These are phyloP conservation scores for Cladobotryum mycophilum DNA, from an alignment of 2,329 filamentous ascomycete genomes.

Conservation along the genomic window DNA sequence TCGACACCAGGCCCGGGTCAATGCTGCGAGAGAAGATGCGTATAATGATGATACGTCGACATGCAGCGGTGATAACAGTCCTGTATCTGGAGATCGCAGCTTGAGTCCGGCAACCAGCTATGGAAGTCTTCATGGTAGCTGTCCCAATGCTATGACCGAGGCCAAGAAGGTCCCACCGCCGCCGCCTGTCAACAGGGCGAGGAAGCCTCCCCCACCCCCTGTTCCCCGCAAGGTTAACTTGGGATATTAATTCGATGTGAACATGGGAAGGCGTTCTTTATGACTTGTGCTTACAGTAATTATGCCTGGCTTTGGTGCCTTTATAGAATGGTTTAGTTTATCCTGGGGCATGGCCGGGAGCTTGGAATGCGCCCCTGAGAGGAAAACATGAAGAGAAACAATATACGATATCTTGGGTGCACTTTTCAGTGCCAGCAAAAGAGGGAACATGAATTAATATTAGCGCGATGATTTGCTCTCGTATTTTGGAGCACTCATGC, in stretches of 20 bases:
- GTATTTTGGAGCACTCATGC: too few relatives aligned
- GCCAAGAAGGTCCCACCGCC: conserved; percentile 52
- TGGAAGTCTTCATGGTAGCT: conserved; percentile 45
- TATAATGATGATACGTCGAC: conserved; percentile 47
- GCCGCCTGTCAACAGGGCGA: conserved; percentile 40
- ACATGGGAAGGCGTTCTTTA: background rate
- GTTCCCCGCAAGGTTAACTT: conserved; percentile 34
- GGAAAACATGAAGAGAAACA: too few relatives aligned
- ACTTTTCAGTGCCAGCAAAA: too few relatives aligned
- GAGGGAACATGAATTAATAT: too few relatives aligned
- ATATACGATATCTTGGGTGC: too few relatives aligned
- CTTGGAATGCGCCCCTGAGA: too few relatives aligned
- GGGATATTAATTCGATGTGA: conserved; percentile 14
- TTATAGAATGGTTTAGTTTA: too few relatives aligned
- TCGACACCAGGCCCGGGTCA: conserved; percentile 14
- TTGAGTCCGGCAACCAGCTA: conserved; percentile 52
- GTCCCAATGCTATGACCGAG: conserved; percentile 22
- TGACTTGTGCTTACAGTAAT: too few relatives aligned
- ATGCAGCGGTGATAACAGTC: conserved; percentile 44
- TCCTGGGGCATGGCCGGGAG: too few relatives aligned
- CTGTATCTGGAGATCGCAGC: conserved; percentile 44
- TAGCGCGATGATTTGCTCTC: too few relatives aligned
- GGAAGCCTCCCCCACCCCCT: conserved; percentile 51
- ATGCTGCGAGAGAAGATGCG: conserved; percentile 35
- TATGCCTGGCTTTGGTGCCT: too few relatives aligned